Conservation (phyloP, 768 basidiomycete species). For the Mycena haematopus region DNA sequence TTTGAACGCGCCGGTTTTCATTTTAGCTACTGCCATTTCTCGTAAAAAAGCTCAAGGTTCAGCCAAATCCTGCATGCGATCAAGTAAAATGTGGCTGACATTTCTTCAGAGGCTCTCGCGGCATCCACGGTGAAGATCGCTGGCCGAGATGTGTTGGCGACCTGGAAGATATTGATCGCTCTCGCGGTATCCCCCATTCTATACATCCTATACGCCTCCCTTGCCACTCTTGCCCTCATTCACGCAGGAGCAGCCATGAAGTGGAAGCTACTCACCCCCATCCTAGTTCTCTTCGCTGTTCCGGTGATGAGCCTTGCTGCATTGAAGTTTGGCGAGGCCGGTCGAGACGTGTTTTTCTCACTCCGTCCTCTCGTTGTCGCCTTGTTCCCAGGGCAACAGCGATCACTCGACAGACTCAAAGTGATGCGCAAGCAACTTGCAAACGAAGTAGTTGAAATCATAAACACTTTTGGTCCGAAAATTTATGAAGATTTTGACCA, state of each 20-base stretch:
- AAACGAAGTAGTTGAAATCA: conserved; percentile 81
- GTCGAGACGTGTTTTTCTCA: conserved; percentile 89
- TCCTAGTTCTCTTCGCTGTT: conserved; percentile 71
- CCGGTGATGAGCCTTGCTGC: conserved; percentile 94
- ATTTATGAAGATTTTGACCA: conserved; percentile 88
- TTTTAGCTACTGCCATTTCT: conserved; percentile 87
- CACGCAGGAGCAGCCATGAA: conserved; percentile 65
- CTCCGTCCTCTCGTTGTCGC: conserved; percentile 88
- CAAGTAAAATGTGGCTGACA: not conserved
- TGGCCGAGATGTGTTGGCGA: conserved; percentile 94
- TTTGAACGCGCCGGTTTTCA: conserved; percentile 91
- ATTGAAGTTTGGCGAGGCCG: conserved; percentile 96
- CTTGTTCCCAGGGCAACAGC: conserved; percentile 85
- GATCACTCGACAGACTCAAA: conserved; percentile 77
- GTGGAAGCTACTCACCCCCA: conserved; percentile 77
- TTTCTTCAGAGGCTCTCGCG: conserved; percentile 83
- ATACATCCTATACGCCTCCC: conserved; percentile 80
- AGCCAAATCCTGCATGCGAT: not conserved
- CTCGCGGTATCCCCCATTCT: conserved; percentile 85
- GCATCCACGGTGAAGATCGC: conserved; percentile 94
- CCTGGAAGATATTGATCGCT: conserved; percentile 96
- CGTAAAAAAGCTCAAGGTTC: conserved; percentile 86
- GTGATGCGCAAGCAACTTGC: conserved; percentile 73
- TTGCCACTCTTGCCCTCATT: conserved; percentile 75
- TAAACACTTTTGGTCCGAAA: conserved; percentile 88